Percentiles rank a stretch among this genome's conserved stretches.
phyloP scores from a whole-genome alignment of 1,284 basidiomycete genomes.

The Termitomyces sp. region DNA sequence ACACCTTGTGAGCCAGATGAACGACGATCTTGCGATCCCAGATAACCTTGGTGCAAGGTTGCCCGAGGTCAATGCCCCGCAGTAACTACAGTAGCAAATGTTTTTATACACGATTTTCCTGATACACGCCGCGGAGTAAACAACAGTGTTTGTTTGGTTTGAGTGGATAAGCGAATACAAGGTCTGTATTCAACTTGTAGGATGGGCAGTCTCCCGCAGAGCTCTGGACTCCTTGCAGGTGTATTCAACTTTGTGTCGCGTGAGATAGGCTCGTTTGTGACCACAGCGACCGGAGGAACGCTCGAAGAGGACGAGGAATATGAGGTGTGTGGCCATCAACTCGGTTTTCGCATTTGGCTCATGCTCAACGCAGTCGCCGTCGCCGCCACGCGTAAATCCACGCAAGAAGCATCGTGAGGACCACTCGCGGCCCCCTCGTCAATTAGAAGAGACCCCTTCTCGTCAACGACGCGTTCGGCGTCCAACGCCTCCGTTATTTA shows the following conservation, averaged over 20 bases:
- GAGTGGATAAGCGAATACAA: constrained; percentile 1
- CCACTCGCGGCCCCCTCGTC: neutral
- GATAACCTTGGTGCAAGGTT: constrained; percentile 69
- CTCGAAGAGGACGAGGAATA: constrained; percentile 22
- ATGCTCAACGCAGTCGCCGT: constrained; percentile 8
- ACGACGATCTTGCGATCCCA: constrained; percentile 72
- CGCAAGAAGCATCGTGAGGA: constrained; percentile 6
- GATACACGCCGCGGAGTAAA: neutral
- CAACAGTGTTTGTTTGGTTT: constrained; percentile 4
- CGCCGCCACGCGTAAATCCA: constrained; percentile 6
- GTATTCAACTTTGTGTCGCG: constrained; percentile 66
- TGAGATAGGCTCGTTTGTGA: constrained; percentile 65
- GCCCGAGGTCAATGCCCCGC: constrained; percentile 20
- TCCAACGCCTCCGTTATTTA: constrained; percentile 5
- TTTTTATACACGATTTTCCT: neutral
- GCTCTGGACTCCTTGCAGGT: constrained; percentile 51
- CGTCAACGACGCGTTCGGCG: constrained; percentile 8
- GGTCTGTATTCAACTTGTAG: neutral
- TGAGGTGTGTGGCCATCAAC: constrained; percentile 12
- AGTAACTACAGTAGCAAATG: constrained; percentile 1
- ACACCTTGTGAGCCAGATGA: constrained; percentile 63
- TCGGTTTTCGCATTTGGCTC: constrained; percentile 1
- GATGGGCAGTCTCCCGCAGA: constrained; percentile 14
- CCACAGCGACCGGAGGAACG: constrained; percentile 52
- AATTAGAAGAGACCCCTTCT: neutral